Base-by-base conservation (phyloP, 164 flowering plant species). In the Malania oleifera region DNA sequence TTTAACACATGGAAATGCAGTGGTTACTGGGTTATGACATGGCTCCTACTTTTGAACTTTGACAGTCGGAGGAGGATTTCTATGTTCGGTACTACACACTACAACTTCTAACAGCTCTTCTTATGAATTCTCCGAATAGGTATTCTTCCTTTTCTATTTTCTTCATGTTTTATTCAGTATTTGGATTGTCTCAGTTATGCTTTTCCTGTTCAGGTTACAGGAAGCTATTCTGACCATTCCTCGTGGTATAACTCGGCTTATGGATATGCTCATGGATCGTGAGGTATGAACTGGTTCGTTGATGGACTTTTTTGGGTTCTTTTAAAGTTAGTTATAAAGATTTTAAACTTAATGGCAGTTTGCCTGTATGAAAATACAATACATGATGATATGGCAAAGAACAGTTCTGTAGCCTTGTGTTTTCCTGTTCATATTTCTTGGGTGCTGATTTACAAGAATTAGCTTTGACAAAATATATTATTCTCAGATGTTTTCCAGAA, bases 251-350 rank as follows among this genome's bases (percentile, higher is more conserved):
- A 88, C 96, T 63, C 82, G 91, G 65, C 85, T 95, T 35, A 86
- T 95, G 97, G 99, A 95, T 62, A 90, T 91, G 99, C 95, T 95
- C 39, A 89, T 91, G 92, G 97, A 91, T 67, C 96, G 99, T 65
- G 97, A 90, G 95, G 97, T 90, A 66, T 35, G 62, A 25, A 62
- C 60, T 62, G 58, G 54, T 69, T 68, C 26, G 9, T 31, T 31
- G 35, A 31, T 4, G 9, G 4, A 31, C 35, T 9, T 14, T 9
- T 14, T 44, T 44, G 48, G 15, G 48, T 5, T 44, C 48, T 17
- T 31, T 31, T 31, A 31, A 31, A 31, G 4, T 31, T 44, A n/a
- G n/a, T n/a, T n/a, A n/a, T n/a, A n/a, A n/a, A n/a, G n/a, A n/a
- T n/a, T n/a, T n/a, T n/a, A n/a, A n/a, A n/a, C n/a, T n/a, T n/a